phyloP scores from a whole-genome alignment of 2,329 filamentous ascomycete genomes.

The Venturia asperata region DNA sequence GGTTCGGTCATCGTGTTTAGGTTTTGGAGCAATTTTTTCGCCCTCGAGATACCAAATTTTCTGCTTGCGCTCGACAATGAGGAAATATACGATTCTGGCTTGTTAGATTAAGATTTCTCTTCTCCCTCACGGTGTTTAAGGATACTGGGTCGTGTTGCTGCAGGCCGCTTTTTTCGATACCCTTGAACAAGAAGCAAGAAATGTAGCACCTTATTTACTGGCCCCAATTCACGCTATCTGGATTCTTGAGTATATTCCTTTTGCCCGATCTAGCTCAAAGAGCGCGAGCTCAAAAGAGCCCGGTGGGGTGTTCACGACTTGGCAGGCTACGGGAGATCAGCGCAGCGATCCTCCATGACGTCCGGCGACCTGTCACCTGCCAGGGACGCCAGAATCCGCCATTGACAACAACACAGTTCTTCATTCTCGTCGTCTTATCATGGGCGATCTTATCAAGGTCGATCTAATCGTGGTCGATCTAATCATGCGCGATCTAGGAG shows the following conservation, averaged over 20 bases:
- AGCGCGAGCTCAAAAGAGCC: not conserved
- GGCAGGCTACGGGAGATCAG: too few species aligned
- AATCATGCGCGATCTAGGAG: too few species aligned
- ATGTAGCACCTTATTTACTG: not conserved
- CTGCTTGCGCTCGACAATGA: not conserved
- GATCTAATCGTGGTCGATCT: too few species aligned
- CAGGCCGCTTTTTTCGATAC: not conserved
- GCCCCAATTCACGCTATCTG: not conserved
- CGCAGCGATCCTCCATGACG: too few species aligned
- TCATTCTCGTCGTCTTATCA: too few species aligned
- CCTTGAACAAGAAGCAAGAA: not conserved
- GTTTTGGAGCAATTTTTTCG: not conserved
- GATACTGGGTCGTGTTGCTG: not conserved
- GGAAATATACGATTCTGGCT: not conserved
- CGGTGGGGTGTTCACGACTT: too few species aligned
- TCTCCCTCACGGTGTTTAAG: not conserved
- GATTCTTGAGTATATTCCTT: not conserved
- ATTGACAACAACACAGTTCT: too few species aligned
- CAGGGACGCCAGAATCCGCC: too few species aligned
- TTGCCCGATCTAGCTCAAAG: not conserved
- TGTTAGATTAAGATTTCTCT: not conserved
- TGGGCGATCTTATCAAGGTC: too few species aligned
- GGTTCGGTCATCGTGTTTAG: not conserved
- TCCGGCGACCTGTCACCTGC: too few species aligned
- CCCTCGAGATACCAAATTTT: constrained; percentile 1